These are phyloP conservation scores for Yamadazyma dushanensis DNA, from an alignment of 1,139 yeast genomes.

Conservation along the genomic window DNA sequence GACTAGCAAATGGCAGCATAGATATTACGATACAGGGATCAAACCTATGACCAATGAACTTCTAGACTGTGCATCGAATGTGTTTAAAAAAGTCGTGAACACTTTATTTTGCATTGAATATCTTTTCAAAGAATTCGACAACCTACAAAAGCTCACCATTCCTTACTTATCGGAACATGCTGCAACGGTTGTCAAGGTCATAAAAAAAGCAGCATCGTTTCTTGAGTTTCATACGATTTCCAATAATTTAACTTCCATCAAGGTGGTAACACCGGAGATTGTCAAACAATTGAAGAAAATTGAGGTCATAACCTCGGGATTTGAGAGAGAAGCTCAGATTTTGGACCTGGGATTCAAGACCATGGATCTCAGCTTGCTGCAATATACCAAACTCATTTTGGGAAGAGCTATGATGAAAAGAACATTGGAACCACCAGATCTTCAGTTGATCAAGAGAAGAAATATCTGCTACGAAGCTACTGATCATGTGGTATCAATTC, in stretches of 20 bases:
- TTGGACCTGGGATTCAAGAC: constrained; percentile 31
- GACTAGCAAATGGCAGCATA: constrained; percentile 28
- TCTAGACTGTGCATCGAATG: constrained; percentile 22
- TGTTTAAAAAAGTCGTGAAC: constrained; percentile 23
- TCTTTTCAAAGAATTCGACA: constrained; percentile 38
- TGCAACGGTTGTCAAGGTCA: constrained; percentile 24
- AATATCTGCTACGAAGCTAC: constrained; percentile 45
- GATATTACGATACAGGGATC: constrained; percentile 26
- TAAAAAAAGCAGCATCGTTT: constrained; percentile 26
- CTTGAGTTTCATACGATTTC: constrained; percentile 29
- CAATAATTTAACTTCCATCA: constrained; percentile 24
- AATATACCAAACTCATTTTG: constrained; percentile 38
- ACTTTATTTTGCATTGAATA: constrained; percentile 33
- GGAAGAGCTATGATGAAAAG: constrained; percentile 46
- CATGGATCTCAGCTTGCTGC: constrained; percentile 36
- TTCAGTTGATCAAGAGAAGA: constrained; percentile 38
- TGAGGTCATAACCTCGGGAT: constrained; percentile 39
- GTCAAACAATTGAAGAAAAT: constrained; percentile 33
- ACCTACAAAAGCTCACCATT: constrained; percentile 38
- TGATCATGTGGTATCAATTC: constrained; percentile 45
- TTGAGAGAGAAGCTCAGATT: constrained; percentile 35
- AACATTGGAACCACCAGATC: constrained; percentile 29
- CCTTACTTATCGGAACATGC: constrained; percentile 38
- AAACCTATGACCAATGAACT: constrained; percentile 23
- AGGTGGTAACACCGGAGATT: constrained; percentile 22